These are phyloP conservation scores for Neoconidiobolus thromboides DNA, from an alignment of 371 early-diverging fungal species.

Conservation along the genomic window DNA sequence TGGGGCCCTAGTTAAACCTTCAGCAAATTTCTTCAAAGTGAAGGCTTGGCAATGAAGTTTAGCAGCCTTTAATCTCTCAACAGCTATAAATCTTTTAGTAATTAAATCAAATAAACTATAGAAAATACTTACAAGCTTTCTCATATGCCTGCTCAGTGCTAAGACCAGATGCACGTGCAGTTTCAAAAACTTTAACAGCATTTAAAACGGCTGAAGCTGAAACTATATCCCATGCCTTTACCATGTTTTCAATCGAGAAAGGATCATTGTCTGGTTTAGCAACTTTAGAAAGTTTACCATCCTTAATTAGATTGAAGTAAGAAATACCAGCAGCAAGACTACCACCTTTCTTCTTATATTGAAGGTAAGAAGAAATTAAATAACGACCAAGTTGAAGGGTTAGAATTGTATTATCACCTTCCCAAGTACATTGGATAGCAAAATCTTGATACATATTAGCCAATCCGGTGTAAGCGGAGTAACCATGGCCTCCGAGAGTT, in stretches of 20 bases:
- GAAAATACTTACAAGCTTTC: not conserved
- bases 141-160: slow-evolving; percentile 9
- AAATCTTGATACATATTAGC: slow-evolving; percentile 46
- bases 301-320: not conserved
- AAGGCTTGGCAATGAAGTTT: slow-evolving; percentile 5
- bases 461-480: slow-evolving; percentile 56
- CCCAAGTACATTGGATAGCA: slow-evolving; percentile 58
- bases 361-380: slow-evolving; percentile 14
- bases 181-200: slow-evolving; percentile 32
- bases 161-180: slow-evolving; percentile 20
- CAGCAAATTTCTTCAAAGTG: not conserved
- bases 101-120: no score
- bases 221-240: slow-evolving; percentile 30
- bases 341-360: not conserved
- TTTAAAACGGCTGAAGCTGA: slow-evolving; percentile 40
- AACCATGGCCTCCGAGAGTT: slow-evolving; percentile 80
- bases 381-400: slow-evolving; percentile 62
- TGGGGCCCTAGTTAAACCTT: not conserved
- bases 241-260: slow-evolving; percentile 29
- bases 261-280: slow-evolving; percentile 18
- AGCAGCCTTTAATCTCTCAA: not conserved
- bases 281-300: slow-evolving; percentile 19
- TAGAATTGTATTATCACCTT: slow-evolving; percentile 66
- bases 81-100: not conserved
- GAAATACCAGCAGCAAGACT: not conserved